Evolutionary conservation across 805 yeast species (phyloP).

Genomic region (Hanseniaspora osmophila): DNA sequence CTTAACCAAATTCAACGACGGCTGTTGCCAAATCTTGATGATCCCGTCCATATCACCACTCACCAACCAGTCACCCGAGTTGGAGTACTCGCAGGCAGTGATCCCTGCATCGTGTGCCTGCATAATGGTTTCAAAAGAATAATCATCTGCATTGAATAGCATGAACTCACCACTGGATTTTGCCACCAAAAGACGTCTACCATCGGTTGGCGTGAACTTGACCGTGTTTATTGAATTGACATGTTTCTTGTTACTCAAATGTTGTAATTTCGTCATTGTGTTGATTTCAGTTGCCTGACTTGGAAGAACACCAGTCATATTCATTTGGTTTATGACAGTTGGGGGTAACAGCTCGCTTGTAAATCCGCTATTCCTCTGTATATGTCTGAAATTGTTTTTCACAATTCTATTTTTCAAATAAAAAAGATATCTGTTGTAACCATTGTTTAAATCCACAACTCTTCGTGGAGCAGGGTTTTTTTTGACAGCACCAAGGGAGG

Average conservation of each 20-base stretch:
- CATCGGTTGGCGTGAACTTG: constrained; percentile 89
- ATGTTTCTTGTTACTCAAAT: constrained; percentile 79
- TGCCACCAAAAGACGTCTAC: constrained; percentile 77
- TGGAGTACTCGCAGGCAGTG: constrained; percentile 64
- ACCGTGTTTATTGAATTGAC: constrained; percentile 80
- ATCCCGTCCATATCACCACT: constrained; percentile 89
- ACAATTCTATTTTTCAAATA: not conserved
- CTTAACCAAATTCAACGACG: constrained; percentile 91
- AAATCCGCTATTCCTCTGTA: constrained; percentile 5
- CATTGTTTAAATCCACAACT: not conserved
- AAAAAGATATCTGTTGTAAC: not conserved
- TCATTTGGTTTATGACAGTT: constrained; percentile 9
- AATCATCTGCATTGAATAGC: constrained; percentile 89
- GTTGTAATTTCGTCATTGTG: constrained; percentile 70
- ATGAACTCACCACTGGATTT: constrained; percentile 92
- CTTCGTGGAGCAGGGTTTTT: not conserved
- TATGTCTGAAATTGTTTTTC: not conserved
- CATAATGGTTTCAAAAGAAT: constrained; percentile 92
- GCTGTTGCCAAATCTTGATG: constrained; percentile 88
- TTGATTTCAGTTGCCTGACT: constrained; percentile 31
- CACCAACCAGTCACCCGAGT: constrained; percentile 85
- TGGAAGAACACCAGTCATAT: constrained; percentile 7
- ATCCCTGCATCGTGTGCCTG: constrained; percentile 95
- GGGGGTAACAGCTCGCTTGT: constrained; percentile 21
- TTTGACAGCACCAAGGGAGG: not conserved